A percentile compares a stretch with the other conserved stretches of the same genome.
These are phyloP conservation scores for Eruca vesicaria DNA, from an alignment of 441 rosid genomes.

Conservation along the genomic window DNA sequence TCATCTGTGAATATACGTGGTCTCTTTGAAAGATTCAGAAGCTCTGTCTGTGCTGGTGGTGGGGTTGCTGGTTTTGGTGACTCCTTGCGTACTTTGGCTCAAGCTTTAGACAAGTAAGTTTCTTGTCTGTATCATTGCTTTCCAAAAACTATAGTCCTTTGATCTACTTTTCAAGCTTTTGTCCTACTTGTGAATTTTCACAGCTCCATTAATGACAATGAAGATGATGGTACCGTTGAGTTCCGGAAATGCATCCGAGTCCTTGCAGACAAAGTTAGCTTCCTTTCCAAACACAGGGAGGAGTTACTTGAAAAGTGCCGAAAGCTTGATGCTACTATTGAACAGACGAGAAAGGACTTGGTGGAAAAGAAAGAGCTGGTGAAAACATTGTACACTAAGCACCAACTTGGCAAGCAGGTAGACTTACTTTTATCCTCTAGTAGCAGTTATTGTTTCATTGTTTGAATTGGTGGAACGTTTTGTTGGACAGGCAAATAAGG, in stretches of 20 bases:
- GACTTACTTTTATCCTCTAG: not conserved
- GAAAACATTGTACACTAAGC: constrained; percentile 72
- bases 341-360: constrained; percentile 73
- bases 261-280: constrained; percentile 78
- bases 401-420: constrained; percentile 98
- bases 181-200: constrained; percentile 27
- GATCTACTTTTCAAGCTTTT: not conserved
- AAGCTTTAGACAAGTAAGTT: constrained; percentile 87
- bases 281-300: constrained; percentile 71
- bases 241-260: constrained; percentile 71
- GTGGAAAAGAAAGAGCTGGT: constrained; percentile 78
- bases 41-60: constrained; percentile 60
- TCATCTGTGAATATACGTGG: constrained; percentile 84
- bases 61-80: constrained; percentile 77
- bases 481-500: constrained; percentile 82
- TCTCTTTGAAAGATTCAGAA: constrained; percentile 79
- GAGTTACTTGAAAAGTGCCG: constrained; percentile 80
- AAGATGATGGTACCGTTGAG: constrained; percentile 72
- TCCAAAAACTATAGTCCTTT: not conserved
- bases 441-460: not conserved
- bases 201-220: constrained; percentile 74
- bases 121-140: constrained; percentile 7
- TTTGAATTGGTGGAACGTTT: constrained; percentile 6
- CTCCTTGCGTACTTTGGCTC: constrained; percentile 75
- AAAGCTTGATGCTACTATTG: constrained; percentile 68